These are phyloP conservation scores for Craspedostauros australis DNA, from an alignment of 108 stramenopile species.

Conservation along the genomic window DNA sequence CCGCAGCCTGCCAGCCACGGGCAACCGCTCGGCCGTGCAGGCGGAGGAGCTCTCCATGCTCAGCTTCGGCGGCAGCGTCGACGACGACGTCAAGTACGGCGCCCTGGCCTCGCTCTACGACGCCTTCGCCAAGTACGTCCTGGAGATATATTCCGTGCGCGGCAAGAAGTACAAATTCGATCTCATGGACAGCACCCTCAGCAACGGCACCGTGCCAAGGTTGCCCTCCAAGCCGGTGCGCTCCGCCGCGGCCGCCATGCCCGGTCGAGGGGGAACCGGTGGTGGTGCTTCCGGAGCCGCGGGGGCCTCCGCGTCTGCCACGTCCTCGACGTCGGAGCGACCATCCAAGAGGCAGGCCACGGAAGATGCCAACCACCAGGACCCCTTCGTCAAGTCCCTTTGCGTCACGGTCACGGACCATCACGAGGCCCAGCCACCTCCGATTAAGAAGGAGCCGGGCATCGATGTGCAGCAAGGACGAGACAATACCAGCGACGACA, in stretches of 20 bases:
- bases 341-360: constrained; percentile 6
- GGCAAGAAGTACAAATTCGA: constrained; percentile 60
- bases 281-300: not conserved
- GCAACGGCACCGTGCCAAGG: constrained; percentile 43
- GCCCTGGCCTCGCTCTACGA: constrained; percentile 52
- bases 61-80: constrained; percentile 49
- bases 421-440: not conserved
- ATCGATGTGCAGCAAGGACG: constrained; percentile 4
- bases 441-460: not conserved
- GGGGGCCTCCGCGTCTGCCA: not conserved
- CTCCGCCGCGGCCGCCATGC: not conserved
- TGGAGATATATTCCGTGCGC: constrained; percentile 43
- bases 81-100: constrained; percentile 58
- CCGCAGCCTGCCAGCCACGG: constrained; percentile 41
- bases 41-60: constrained; percentile 60
- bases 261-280: not conserved
- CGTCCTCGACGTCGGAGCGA: not conserved
- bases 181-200: constrained; percentile 44
- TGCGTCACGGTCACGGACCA: constrained; percentile 53
- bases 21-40: constrained; percentile 30
- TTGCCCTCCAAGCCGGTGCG: constrained; percentile 15
- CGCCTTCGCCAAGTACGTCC: constrained; percentile 41
- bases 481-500: not conserved
- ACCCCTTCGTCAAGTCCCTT: constrained; percentile 49
- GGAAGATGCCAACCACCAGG: too few species aligned